phyloP scores from a whole-genome alignment of 352 stramenopile species.

The Pythium graminicola region DNA sequence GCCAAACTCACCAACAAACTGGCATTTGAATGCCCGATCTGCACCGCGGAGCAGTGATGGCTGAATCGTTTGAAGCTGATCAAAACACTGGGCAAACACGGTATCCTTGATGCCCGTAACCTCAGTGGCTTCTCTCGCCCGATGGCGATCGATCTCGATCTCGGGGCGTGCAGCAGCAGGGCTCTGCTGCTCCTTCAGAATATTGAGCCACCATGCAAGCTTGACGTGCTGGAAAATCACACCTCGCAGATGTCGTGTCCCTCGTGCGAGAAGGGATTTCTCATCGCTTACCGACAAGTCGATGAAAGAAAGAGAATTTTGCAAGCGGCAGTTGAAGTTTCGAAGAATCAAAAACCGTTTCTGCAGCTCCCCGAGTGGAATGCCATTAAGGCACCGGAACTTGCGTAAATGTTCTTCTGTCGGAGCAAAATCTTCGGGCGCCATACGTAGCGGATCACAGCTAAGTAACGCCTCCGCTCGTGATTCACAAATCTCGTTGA shows the following conservation, averaged over 20 bases:
- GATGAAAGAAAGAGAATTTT: constrained; percentile 82
- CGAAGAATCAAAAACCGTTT: constrained; percentile 79
- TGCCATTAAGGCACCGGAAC: constrained; percentile 36
- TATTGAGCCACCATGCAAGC: constrained; percentile 81
- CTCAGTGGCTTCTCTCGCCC: constrained; percentile 59
- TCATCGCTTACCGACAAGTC: constrained; percentile 68
- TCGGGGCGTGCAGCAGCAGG: constrained; percentile 70
- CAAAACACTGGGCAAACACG: constrained; percentile 84
- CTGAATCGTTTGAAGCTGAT: constrained; percentile 78
- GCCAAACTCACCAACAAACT: constrained; percentile 92
- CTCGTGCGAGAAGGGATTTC: constrained; percentile 54
- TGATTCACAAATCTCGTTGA: constrained; percentile 80
- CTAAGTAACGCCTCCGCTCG: constrained; percentile 66
- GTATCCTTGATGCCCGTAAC: constrained; percentile 52
- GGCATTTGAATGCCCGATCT: constrained; percentile 92
- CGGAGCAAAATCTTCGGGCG: constrained; percentile 68
- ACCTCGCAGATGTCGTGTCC: constrained; percentile 49
- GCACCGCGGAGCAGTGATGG: constrained; percentile 76
- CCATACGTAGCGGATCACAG: constrained; percentile 81
- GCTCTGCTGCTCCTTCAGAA: constrained; percentile 83
- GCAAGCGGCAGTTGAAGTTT: constrained; percentile 83
- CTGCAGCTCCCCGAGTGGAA: constrained; percentile 56
- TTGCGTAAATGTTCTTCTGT: constrained; percentile 55
- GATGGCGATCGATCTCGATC: constrained; percentile 81
- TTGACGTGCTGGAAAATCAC: constrained; percentile 86